A percentile compares a stretch with the other conserved stretches of the same genome.
These are phyloP conservation scores for Trifolium dubium DNA, from an alignment of 306 rosid genomes.

Conservation along the genomic window DNA sequence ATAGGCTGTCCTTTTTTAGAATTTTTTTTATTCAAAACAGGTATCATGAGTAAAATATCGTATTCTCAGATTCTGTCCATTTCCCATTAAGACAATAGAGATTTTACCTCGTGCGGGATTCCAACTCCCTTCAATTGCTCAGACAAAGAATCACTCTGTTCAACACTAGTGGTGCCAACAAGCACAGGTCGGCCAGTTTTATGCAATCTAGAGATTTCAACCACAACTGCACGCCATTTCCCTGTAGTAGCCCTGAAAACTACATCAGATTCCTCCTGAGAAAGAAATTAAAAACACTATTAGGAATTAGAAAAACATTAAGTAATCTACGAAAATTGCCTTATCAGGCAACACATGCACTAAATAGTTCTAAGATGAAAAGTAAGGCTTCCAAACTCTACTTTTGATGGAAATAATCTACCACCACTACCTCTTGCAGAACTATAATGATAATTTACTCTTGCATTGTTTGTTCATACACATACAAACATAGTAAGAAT, in stretches of 20 bases:
- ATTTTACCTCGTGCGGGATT: slow-evolving; percentile 83
- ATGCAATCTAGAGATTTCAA: slow-evolving; percentile 96
- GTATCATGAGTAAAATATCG: slow-evolving; percentile 32
- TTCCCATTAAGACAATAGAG: slow-evolving; percentile 32
- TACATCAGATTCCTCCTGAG: slow-evolving; percentile 96
- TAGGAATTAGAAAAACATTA: slow-evolving; percentile 39
- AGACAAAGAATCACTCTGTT: slow-evolving; percentile 91
- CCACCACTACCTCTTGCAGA: slow-evolving; percentile 5
- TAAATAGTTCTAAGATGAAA: slow-evolving; percentile 26
- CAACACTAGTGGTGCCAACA: slow-evolving; percentile 98
- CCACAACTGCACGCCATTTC: slow-evolving; percentile 97
- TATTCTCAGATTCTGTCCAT: slow-evolving; percentile 5
- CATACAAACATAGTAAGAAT: slow-evolving; percentile 23
- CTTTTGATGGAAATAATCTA: slow-evolving; percentile 34
- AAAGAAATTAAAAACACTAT: slow-evolving; percentile 41
- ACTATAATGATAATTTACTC: slow-evolving; percentile 6
- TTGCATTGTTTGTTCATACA: neutral
- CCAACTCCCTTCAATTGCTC: slow-evolving; percentile 85
- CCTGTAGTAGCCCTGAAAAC: slow-evolving; percentile 91
- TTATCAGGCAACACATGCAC: neutral
- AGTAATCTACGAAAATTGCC: slow-evolving; percentile 20
- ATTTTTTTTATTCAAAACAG: slow-evolving; percentile 3
- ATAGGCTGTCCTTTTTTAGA: slow-evolving; percentile 21
- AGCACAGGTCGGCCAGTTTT: slow-evolving; percentile 96
- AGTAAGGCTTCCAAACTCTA: slow-evolving; percentile 1